Percentiles rank a stretch among this genome's conserved stretches.
Conservation (phyloP, 371 early-diverging fungal species). For the Parasitella parasitica region DNA sequence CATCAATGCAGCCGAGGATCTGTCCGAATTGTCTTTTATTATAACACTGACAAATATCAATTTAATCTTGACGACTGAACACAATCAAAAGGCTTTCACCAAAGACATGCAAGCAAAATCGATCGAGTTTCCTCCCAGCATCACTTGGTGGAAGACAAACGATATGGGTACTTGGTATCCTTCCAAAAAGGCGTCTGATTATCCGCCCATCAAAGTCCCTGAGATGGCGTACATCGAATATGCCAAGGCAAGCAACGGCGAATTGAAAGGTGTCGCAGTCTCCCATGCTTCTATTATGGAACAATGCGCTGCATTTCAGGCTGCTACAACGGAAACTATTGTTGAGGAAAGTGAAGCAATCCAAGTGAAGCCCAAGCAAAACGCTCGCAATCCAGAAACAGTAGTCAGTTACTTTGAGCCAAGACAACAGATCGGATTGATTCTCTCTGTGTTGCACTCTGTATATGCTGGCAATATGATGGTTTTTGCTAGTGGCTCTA, state of each 20-base stretch:
- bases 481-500: conserved; percentile 63
- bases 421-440: conserved; percentile 80
- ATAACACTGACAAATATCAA: conserved; percentile 64
- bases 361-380: conserved; percentile 13
- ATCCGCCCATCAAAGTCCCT: conserved; percentile 41
- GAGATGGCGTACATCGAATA: conserved; percentile 89
- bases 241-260: conserved; percentile 79
- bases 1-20: conserved; percentile 75
- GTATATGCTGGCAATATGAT: conserved; percentile 73
- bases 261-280: conserved; percentile 81
- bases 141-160: conserved; percentile 80
- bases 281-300: conserved; percentile 77
- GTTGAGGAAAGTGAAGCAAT: neutral
- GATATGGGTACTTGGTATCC: conserved; percentile 66
- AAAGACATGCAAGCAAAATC: conserved; percentile 64
- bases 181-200: conserved; percentile 47
- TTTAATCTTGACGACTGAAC: conserved; percentile 80
- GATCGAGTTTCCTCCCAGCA: conserved; percentile 61
- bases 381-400: conserved; percentile 31
- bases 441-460: conserved; percentile 66
- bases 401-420: conserved; percentile 77
- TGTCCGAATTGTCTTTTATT: conserved; percentile 76
- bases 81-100: conserved; percentile 69
- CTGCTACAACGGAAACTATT: conserved; percentile 26
- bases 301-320: conserved; percentile 56